Percentiles rank a stretch among this genome's conserved stretches.
phyloP scores from a whole-genome alignment of 805 yeast species.

The Candida odintsovae region DNA sequence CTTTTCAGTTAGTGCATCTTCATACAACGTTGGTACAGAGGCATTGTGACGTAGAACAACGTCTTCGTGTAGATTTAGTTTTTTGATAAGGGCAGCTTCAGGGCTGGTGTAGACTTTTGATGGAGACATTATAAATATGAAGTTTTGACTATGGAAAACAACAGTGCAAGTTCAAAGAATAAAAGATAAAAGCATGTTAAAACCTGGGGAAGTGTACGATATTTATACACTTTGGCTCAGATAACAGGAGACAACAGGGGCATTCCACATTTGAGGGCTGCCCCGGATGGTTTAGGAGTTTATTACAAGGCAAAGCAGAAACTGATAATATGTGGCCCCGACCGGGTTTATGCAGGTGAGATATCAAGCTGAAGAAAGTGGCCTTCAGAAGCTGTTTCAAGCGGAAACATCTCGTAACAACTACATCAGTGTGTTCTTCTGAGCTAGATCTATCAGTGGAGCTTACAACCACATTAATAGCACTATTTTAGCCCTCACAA shows the following conservation, averaged over 20 bases:
- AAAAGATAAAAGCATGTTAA: not conserved
- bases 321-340: not conserved
- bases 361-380: not conserved
- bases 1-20: slow-evolving; percentile 85
- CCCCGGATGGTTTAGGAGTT: slow-evolving; percentile 8
- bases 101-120: slow-evolving; percentile 18
- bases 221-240: slow-evolving; percentile 6
- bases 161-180: slow-evolving; percentile 1
- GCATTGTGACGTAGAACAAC: slow-evolving; percentile 83
- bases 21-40: slow-evolving; percentile 87
- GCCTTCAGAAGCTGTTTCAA: not conserved
- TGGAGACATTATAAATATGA: slow-evolving; percentile 20
- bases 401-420: not conserved
- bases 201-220: slow-evolving; percentile 1
- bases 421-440: not conserved
- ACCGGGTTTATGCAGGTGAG: not conserved
- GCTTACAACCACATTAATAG: not conserved
- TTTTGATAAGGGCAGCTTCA: slow-evolving; percentile 18
- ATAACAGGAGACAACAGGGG: too few species aligned
- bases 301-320: not conserved
- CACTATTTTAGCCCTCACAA: not conserved
- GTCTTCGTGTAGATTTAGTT: slow-evolving; percentile 50
- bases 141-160: not conserved
- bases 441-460: not conserved
- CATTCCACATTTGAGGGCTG: not conserved